Conservation (phyloP, 1,139 yeast genomes). For the Pichia sp. region DNA sequence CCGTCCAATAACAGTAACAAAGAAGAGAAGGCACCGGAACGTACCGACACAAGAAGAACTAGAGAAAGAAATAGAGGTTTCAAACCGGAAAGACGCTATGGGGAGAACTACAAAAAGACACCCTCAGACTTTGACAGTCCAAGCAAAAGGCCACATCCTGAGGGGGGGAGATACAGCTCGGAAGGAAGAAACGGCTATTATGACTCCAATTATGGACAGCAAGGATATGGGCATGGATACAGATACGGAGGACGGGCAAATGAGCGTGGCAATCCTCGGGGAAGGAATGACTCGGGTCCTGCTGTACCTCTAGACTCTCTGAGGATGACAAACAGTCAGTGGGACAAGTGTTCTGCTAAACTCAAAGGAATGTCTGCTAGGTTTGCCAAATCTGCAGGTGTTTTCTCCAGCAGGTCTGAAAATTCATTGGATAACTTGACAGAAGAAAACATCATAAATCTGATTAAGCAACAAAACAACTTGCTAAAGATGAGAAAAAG, state of each 20-base stretch:
- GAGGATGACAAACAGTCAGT: conserved; percentile 40
- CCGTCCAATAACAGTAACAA: background rate
- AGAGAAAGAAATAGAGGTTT: background rate
- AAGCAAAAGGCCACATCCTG: conserved; percentile 2
- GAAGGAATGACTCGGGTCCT: conserved; percentile 1
- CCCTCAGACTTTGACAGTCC: background rate
- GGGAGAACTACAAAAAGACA: background rate
- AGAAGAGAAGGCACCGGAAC: background rate
- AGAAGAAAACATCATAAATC: conserved; percentile 9
- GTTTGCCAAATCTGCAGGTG: conserved; percentile 75
- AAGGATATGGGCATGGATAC: conserved; percentile 8
- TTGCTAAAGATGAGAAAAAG: background rate
- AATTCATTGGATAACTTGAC: conserved; percentile 46
- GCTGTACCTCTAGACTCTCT: conserved; percentile 43
- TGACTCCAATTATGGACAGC: background rate
- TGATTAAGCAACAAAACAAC: conserved; percentile 7
- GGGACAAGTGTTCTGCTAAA: conserved; percentile 76
- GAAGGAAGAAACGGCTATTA: background rate
- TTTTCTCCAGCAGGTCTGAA: conserved; percentile 59
- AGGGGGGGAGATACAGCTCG: background rate
- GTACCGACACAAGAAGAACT: background rate
- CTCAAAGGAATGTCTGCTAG: conserved; percentile 75
- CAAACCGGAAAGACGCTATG: background rate
- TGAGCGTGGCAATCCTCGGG: conserved; percentile 11
- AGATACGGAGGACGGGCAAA: background rate